Evolutionary conservation across 208 protist species (phyloP), one percentile per base, ranked within the genome.

Genomic region (Wallacemonas rigidus): DNA sequence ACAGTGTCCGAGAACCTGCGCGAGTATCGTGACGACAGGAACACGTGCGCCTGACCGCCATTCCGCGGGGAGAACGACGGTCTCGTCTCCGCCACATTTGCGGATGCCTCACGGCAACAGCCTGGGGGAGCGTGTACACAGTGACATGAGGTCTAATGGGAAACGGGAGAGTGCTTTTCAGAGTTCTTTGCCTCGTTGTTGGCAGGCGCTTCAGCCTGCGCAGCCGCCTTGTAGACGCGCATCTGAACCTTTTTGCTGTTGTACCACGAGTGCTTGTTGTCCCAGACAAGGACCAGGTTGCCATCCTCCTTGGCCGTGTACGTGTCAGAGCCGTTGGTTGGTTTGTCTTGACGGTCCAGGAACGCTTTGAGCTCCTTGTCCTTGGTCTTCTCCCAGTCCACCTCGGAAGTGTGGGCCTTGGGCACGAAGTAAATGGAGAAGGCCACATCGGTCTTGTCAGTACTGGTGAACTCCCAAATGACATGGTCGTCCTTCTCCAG

Each of bases 381-480:
- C 54, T 70, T 77, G 5, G 73, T 72, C 12, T 47, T 71, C 11
- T 73, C 62, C 70, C 69, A 61, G 4, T 72, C 15, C 60, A 78
- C 56, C 9, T 67, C 58, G 1, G 26, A 3, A 6, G 62, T 72
- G 68, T 69, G 38, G 17, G 3, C 41, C 9, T 38, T 48, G 11
- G 84, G 85, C 2, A 89, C 63, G 74, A 79, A 83, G 53, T 79
- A 81, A 12, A 72, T 12, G 11, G 58, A 80, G 58, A 90, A 90
- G 53, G 54, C 70, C 51, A 90, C 69, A 35, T 91, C 80, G 0
- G 36, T 68, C 39, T 81, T 83, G 14, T 82, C 72, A 4, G 75
- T 88, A 26, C 81, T 80, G 0, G 72, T 65, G 65, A 88, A 91
- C 72, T 91, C 82, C 83, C 86, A 91, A 39, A 83, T 77, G 11